phyloP scores from a whole-genome alignment of 192 early-diverging fungal species.

The Phlyctochytrium arcticum region DNA sequence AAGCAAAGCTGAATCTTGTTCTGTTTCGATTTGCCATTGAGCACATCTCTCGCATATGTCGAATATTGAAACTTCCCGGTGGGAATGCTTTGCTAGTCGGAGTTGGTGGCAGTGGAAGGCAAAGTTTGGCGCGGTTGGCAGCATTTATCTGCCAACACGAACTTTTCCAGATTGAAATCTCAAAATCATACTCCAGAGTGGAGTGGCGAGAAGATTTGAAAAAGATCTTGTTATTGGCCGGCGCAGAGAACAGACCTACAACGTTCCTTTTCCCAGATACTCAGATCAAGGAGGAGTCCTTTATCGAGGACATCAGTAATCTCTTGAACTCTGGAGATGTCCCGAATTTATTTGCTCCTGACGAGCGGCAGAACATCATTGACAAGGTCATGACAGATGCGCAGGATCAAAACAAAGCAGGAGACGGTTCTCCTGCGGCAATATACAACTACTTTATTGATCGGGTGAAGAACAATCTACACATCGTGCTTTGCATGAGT shows the following conservation, averaged over 20 bases:
- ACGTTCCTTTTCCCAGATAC: conserved; percentile 63
- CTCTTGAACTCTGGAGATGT: conserved; percentile 58
- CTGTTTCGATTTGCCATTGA: conserved; percentile 64
- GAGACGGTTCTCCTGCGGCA: conserved; percentile 48
- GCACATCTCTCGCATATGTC: conserved; percentile 54
- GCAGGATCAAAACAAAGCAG: conserved; percentile 47
- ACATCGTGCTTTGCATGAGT: conserved; percentile 62
- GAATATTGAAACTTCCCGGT: conserved; percentile 56
- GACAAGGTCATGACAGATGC: conserved; percentile 46
- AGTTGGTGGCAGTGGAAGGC: conserved; percentile 58
- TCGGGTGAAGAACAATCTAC: conserved; percentile 51
- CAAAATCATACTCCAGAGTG: conserved; percentile 48
- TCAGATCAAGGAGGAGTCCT: conserved; percentile 61
- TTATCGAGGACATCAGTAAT: conserved; percentile 58
- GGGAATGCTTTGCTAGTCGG: conserved; percentile 61
- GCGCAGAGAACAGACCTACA: conserved; percentile 52
- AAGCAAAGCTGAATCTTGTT: conserved; percentile 56
- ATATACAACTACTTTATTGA: conserved; percentile 64
- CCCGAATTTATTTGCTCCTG: conserved; percentile 55
- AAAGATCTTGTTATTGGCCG: conserved; percentile 49
- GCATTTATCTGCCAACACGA: conserved; percentile 58
- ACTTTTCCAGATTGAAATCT: conserved; percentile 60
- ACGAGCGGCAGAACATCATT: conserved; percentile 56
- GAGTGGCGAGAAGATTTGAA: conserved; percentile 64
- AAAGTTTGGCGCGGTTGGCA: conserved; percentile 49